Evolutionary conservation across 1,284 basidiomycete species (phyloP), one percentile per base, ranked within the genome.

Genomic region (Polyporus tsugae): DNA sequence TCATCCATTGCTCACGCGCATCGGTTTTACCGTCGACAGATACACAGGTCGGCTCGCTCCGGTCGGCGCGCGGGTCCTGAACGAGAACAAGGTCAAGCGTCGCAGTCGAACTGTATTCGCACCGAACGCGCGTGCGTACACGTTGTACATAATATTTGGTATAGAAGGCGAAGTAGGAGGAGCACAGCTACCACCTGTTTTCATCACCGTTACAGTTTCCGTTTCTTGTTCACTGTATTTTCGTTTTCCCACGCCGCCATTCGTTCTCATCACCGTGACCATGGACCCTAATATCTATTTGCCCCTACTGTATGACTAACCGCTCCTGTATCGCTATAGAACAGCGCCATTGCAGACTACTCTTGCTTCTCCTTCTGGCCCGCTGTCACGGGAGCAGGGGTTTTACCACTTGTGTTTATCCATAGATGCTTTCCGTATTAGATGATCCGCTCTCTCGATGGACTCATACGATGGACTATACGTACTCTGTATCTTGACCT

Each of bases 21-120:
- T 63, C 60, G 60, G 59, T 63, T 66, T 59, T 59, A 17, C 57
- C 22, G 33, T 44, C 39, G 46, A 61, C 67, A 72, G 71, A 44
- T 62, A 62, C 67, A 38, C 69, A 70, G 61, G 65, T 72, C 67
- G 68, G 63, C 53, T 19, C 36, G 38, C 38, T 60, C 38, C 58
- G n/a, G 36, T 38, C 58, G 36, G 38, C 58, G 58, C 58, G 58
- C 58, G 29, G 36, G 36, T 60, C 58, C 38, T 60, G 58, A 60
- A 41, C 35, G 33, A 38, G 55, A 58, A 38, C 55, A 58, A 58
- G 55, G 25, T 19, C 53, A 13, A 25, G 46, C 25, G 46, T 25
- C 46, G 46, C 46, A 49, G 46, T 49, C 46, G 46, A 4, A 7
- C 52, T 22, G 9, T 52, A 11, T 11, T 29, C 22, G 49, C 22